A percentile compares a stretch with the other conserved stretches of the same genome.
Evolutionary conservation across 805 yeast genomes (phyloP).

Genomic region (Kodamaea jinghongensis): DNA sequence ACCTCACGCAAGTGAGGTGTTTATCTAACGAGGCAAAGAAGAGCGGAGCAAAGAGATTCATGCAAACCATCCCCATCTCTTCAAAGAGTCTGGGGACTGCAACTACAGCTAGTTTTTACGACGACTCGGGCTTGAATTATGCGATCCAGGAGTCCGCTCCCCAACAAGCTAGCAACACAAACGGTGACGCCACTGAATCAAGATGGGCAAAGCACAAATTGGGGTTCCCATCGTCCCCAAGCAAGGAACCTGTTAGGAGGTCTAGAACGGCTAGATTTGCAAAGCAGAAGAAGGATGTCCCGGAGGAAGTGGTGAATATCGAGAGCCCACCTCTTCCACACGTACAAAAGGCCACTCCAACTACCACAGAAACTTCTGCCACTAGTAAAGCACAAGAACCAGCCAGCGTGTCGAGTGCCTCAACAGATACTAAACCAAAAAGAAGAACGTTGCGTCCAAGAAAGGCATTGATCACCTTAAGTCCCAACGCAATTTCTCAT

Average conservation of each 20-base stretch:
- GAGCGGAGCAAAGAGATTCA: constrained; percentile 28
- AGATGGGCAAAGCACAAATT: constrained; percentile 36
- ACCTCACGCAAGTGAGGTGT: constrained; percentile 11
- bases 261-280: constrained; percentile 32
- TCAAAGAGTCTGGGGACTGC: constrained; percentile 8
- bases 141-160: constrained; percentile 2
- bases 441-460: constrained; percentile 78
- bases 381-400: constrained; percentile 1
- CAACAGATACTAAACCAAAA: constrained; percentile 13
- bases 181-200: constrained; percentile 9
- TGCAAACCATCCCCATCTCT: constrained; percentile 33
- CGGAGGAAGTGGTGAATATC: constrained; percentile 9
- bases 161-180: constrained; percentile 6
- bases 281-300: constrained; percentile 7
- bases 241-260: constrained; percentile 20
- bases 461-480: constrained; percentile 82
- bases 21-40: constrained; percentile 21
- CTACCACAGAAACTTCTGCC: constrained; percentile 5
- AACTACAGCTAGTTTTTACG: constrained; percentile 7
- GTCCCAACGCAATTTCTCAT: constrained; percentile 74
- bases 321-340: constrained; percentile 7
- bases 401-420: constrained; percentile 9
- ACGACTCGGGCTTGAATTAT: constrained; percentile 13
- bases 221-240: constrained; percentile 12
- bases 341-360: constrained; percentile 6